A percentile compares a stretch with the other conserved stretches of the same genome.
These are phyloP conservation scores for Mimosa bimucronata DNA, from an alignment of 306 rosid species.

Conservation along the genomic window DNA sequence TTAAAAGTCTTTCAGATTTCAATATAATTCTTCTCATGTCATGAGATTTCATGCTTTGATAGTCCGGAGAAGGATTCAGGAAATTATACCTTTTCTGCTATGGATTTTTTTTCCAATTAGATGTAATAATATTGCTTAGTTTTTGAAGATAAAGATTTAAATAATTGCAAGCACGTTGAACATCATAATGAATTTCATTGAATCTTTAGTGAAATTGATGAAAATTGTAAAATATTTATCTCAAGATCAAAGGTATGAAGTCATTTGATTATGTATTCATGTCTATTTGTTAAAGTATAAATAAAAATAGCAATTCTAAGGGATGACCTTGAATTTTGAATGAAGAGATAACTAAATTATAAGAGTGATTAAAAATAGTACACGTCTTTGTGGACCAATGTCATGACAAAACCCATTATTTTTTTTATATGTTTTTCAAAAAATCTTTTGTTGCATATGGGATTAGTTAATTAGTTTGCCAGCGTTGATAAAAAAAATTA, in stretches of 20 bases:
- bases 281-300: background rate
- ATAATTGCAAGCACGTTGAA: background rate
- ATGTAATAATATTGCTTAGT: background rate
- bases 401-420: no score
- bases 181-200: background rate
- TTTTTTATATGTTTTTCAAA: no score
- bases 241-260: background rate
- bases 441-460: background rate
- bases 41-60: background rate
- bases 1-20: background rate
- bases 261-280: background rate
- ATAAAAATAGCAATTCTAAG: background rate
- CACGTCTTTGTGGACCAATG: background rate
- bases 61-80: background rate
- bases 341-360: background rate
- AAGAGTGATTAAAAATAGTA: background rate
- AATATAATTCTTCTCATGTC: background rate
- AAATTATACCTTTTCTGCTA: no score
- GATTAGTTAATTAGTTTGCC: background rate
- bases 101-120: background rate
- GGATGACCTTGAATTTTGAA: background rate
- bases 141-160: background rate
- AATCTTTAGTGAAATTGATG: background rate
- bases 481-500: no score
- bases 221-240: background rate